Conservation (phyloP, 139 green algal genomes). For the Microglena sp. region DNA sequence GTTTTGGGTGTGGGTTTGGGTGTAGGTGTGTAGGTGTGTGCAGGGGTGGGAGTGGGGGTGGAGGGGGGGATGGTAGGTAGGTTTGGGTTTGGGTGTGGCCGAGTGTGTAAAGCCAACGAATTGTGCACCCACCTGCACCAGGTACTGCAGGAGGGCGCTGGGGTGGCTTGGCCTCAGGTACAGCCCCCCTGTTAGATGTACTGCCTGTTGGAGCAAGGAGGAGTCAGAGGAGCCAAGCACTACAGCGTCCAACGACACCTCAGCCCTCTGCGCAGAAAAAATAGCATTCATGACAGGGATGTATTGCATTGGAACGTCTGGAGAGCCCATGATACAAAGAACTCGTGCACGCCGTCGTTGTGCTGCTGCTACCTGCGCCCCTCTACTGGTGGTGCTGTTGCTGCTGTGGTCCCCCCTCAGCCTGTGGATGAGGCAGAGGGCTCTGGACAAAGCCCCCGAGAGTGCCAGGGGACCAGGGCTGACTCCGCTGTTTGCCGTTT, state of each 20-base stretch:
- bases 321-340: slow-evolving; percentile 32
- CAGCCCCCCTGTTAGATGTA: slow-evolving; percentile 53
- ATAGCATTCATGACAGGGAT: slow-evolving; percentile 76
- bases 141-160: background rate
- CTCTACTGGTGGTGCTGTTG: background rate
- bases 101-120: too few relatives aligned
- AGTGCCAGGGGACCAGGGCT: slow-evolving; percentile 15
- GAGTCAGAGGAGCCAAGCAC: slow-evolving; percentile 43
- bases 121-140: slow-evolving; percentile 2
- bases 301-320: slow-evolving; percentile 51
- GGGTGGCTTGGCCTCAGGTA: slow-evolving; percentile 29
- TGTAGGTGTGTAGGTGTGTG: too few relatives aligned
- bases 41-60: too few relatives aligned
- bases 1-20: too few relatives aligned
- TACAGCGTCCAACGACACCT: slow-evolving; percentile 51
- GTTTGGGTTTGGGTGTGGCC: too few relatives aligned
- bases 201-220: slow-evolving; percentile 45
- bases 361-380: background rate
- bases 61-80: too few relatives aligned
- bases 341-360: slow-evolving; percentile 26
- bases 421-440: slow-evolving; percentile 41
- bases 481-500: background rate
- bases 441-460: slow-evolving; percentile 40
- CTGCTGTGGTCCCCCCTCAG: too few relatives aligned
- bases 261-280: slow-evolving; percentile 59